A percentile compares a stretch with the other conserved stretches of the same genome.
phyloP scores from a whole-genome alignment of 306 rosid species.

The Mimosa pudica region DNA sequence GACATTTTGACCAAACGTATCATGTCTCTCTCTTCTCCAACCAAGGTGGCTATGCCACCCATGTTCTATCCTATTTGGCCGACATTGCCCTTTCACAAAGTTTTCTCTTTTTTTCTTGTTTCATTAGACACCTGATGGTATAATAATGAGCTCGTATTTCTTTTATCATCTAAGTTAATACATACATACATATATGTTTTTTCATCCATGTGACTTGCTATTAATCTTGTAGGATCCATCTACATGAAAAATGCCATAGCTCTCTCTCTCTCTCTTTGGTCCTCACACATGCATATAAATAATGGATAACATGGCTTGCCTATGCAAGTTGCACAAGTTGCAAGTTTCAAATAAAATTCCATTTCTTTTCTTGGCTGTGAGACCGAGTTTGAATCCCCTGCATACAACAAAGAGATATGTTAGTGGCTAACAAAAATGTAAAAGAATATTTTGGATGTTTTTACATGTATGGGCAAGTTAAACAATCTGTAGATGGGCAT shows the following conservation, averaged over 20 bases:
- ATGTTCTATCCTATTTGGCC: neutral
- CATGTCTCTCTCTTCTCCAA: neutral
- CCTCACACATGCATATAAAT: neutral
- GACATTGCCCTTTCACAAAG: neutral
- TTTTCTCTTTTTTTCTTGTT: neutral
- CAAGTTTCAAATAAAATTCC: neutral
- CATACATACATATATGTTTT: neutral
- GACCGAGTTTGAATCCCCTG: neutral
- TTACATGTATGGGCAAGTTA: neutral
- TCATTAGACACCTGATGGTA: neutral
- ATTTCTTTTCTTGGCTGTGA: neutral
- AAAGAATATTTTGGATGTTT: neutral
- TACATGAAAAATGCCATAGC: neutral
- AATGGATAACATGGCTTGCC: neutral
- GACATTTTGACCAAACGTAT: constrained; percentile 46
- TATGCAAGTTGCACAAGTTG: neutral
- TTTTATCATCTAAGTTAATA: neutral
- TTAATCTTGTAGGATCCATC: neutral
- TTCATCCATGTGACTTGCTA: neutral
- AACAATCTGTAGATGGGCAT: neutral
- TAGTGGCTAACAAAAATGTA: neutral
- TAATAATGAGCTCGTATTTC: neutral
- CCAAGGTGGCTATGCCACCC: neutral
- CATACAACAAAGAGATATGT: neutral
- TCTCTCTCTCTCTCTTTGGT: neutral